Evolutionary conservation across 768 basidiomycete species (phyloP).

Genomic region (Candolleomyces aberdarensis): DNA sequence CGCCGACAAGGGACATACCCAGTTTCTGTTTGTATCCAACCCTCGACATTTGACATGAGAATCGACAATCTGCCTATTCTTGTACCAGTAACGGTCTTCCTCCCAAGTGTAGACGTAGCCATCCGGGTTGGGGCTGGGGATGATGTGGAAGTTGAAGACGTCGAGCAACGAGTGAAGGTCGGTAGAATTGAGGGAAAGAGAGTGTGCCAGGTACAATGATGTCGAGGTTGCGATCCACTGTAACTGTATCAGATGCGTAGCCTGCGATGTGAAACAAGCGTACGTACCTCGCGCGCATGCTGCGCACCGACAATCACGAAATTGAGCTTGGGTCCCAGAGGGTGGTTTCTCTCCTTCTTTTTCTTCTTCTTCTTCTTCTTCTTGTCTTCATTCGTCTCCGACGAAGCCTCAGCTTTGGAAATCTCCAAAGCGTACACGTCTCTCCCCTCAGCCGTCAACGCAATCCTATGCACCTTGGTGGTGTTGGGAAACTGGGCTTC

Average conservation of each 20-base stretch:
- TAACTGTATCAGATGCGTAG: slow-evolving; percentile 9
- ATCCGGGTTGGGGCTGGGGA: slow-evolving; percentile 68
- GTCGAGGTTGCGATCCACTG: slow-evolving; percentile 83
- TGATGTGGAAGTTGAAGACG: slow-evolving; percentile 60
- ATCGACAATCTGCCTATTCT: slow-evolving; percentile 59
- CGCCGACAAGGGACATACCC: slow-evolving; percentile 34
- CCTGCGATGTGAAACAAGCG: background rate
- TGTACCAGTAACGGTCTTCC: slow-evolving; percentile 71
- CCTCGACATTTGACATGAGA: slow-evolving; percentile 55
- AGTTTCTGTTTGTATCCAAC: slow-evolving; percentile 79
- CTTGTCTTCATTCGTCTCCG: slow-evolving; percentile 3
- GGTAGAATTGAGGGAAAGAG: slow-evolving; percentile 50
- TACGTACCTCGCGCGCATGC: slow-evolving; percentile 69
- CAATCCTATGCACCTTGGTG: slow-evolving; percentile 45
- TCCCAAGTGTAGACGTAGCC: slow-evolving; percentile 78
- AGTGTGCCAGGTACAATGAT: slow-evolving; percentile 69
- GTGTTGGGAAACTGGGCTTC: slow-evolving; percentile 43
- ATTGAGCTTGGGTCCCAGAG: slow-evolving; percentile 37
- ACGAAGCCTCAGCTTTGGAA: slow-evolving; percentile 23
- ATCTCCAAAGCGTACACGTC: slow-evolving; percentile 57
- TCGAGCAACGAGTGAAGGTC: slow-evolving; percentile 52
- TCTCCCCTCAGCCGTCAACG: slow-evolving; percentile 55
- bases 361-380: slow-evolving; percentile 14
- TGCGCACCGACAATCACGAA: slow-evolving; percentile 72
- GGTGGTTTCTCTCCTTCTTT: slow-evolving; percentile 14